phyloP scores from a whole-genome alignment of 1,139 yeast genomes.

The Saccharomycopsis hybrid region DNA sequence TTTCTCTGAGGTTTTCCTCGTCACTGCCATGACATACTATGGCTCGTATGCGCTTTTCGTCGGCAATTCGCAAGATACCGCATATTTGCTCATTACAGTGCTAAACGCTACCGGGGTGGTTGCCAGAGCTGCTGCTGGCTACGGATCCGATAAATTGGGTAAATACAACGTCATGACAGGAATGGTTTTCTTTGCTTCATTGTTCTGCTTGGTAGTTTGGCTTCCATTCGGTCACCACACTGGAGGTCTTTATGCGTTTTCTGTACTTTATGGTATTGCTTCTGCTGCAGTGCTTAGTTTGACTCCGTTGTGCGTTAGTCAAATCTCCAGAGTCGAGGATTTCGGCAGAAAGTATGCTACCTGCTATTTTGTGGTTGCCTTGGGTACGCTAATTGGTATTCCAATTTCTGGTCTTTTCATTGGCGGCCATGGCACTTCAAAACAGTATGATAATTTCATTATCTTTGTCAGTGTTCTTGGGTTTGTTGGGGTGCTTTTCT shows the following conservation, averaged over 20 bases:
- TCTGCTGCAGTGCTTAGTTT: constrained; percentile 43
- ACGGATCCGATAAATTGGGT: constrained; percentile 49
- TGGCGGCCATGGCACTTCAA: constrained; percentile 23
- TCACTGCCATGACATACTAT: constrained; percentile 46
- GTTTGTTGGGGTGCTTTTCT: constrained; percentile 5
- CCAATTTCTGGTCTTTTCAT: constrained; percentile 50
- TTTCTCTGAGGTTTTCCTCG: constrained; percentile 49
- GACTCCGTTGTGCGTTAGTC: constrained; percentile 47
- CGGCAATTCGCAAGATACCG: constrained; percentile 45
- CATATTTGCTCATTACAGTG: constrained; percentile 48
- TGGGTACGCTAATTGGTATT: constrained; percentile 43
- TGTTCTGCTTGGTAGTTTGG: constrained; percentile 43
- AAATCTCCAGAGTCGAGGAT: constrained; percentile 56
- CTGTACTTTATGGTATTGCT: constrained; percentile 48
- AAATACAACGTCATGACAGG: constrained; percentile 47
- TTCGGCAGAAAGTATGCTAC: constrained; percentile 70
- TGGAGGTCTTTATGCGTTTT: constrained; percentile 39
- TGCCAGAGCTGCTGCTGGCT: constrained; percentile 54
- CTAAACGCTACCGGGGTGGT: constrained; percentile 53
- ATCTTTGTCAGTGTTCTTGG: constrained; percentile 13
- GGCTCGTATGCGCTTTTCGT: constrained; percentile 49
- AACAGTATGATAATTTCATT: constrained; percentile 13
- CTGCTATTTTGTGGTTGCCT: constrained; percentile 56
- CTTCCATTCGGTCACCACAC: constrained; percentile 42
- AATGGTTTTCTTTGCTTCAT: constrained; percentile 37